phyloP scores from a whole-genome alignment of 495 filamentous ascomycete species.

The Tuber borchii region DNA sequence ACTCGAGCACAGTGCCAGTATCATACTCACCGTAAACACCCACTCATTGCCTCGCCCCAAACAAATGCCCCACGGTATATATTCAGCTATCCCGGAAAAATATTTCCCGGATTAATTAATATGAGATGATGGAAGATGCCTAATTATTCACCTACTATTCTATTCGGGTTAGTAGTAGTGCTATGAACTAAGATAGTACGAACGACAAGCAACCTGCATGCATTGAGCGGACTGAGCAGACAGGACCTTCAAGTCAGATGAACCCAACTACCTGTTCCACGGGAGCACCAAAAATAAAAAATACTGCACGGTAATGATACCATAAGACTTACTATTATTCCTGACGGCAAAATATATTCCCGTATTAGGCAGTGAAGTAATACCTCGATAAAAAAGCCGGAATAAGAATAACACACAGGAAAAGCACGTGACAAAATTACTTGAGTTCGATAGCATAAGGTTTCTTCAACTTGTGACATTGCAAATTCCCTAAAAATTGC shows the following conservation, averaged over 20 bases:
- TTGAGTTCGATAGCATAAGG: background rate
- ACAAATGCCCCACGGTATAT: background rate
- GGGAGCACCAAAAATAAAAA: background rate
- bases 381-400: background rate
- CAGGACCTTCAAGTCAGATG: background rate
- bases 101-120: background rate
- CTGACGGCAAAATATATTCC: background rate
- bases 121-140: background rate
- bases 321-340: background rate
- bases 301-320: background rate
- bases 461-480: background rate
- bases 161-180: background rate
- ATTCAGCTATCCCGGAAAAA: background rate
- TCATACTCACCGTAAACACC: background rate
- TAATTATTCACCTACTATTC: background rate
- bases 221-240: background rate
- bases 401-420: background rate
- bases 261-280: background rate
- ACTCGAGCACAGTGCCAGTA: background rate
- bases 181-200: background rate
- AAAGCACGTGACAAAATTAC: background rate
- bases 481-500: background rate
- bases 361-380: background rate
- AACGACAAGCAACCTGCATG: background rate
- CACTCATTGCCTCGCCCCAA: background rate